phyloP scores from a whole-genome alignment of 768 basidiomycete species.

The Russula ochroleuca region DNA sequence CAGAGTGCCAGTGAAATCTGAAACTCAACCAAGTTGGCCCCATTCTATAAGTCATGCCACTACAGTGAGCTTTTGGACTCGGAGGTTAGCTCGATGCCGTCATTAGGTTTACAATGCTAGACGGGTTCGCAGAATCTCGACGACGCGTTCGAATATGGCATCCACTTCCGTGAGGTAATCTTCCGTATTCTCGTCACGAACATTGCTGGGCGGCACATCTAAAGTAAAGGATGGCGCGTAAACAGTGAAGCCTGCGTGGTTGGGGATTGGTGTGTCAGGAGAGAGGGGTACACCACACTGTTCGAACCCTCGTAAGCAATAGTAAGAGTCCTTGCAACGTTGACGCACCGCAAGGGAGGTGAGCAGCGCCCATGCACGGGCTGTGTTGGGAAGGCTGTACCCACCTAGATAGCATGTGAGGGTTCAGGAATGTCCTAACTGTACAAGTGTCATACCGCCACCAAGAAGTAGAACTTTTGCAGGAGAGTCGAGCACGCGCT shows the following conservation, averaged over 20 bases:
- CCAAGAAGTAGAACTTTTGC: conserved; percentile 69
- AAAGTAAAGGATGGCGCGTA: conserved; percentile 81
- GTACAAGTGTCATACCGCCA: conserved; percentile 48
- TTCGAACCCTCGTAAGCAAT: conserved; percentile 1
- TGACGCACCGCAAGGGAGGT: conserved; percentile 68
- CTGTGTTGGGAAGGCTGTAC: conserved; percentile 77
- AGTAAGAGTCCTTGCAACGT: neutral
- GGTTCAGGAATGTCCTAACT: neutral
- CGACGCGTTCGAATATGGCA: conserved; percentile 27
- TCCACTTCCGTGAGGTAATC: conserved; percentile 51
- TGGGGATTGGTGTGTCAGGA: conserved; percentile 65
- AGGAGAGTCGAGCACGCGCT: conserved; percentile 48
- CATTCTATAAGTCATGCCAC: conserved; percentile 10
- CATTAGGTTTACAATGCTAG: conserved; percentile 1
- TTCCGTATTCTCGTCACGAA: conserved; percentile 66
- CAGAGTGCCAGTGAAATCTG: too few relatives aligned
- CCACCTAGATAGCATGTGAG: conserved; percentile 50
- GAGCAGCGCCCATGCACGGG: conserved; percentile 80
- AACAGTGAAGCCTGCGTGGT: conserved; percentile 64
- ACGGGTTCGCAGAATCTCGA: conserved; percentile 21
- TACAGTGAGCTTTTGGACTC: neutral
- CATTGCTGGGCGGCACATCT: conserved; percentile 67
- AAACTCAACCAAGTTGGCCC: neutral
- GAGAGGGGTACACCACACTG: conserved; percentile 55
- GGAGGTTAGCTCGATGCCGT: neutral